These are phyloP conservation scores for Sporobolomyces phaffii DNA, from an alignment of 768 basidiomycete species.

Conservation along the genomic window DNA sequence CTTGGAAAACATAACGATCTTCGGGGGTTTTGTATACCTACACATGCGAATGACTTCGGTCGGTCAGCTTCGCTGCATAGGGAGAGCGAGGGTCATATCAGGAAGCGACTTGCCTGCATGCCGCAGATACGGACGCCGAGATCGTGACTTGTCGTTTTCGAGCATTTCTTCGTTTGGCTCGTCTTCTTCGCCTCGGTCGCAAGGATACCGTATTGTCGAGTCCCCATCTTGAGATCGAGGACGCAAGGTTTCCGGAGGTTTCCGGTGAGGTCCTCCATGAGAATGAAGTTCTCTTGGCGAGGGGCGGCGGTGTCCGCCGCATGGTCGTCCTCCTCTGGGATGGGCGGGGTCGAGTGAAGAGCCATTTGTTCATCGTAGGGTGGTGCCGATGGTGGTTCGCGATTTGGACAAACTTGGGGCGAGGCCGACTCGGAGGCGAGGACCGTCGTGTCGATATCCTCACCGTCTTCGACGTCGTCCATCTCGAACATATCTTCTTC, in stretches of 20 bases:
- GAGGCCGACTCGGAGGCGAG: neutral
- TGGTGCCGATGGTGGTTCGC: too few species aligned
- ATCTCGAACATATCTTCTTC: slow-evolving; percentile 35
- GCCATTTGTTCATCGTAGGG: too few species aligned
- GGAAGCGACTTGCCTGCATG: slow-evolving; percentile 98
- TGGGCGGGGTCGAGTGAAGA: neutral
- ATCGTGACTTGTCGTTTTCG: slow-evolving; percentile 83
- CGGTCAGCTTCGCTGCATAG: neutral
- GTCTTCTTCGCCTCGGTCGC: slow-evolving; percentile 88
- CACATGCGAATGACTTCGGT: neutral
- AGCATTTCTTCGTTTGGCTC: slow-evolving; percentile 97
- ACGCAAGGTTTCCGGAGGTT: slow-evolving; percentile 86
- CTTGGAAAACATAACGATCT: slow-evolving; percentile 79
- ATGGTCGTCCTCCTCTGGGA: neutral
- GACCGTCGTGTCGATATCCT: neutral
- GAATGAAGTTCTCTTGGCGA: slow-evolving; percentile 92
- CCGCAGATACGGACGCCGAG: slow-evolving; percentile 92
- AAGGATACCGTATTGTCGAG: slow-evolving; percentile 94
- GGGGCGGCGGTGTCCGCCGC: slow-evolving; percentile 46
- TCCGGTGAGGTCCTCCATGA: slow-evolving; percentile 98
- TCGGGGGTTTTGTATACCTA: slow-evolving; percentile 89
- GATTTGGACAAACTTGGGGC: too few species aligned
- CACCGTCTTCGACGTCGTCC: slow-evolving; percentile 37
- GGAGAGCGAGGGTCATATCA: neutral
- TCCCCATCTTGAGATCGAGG: slow-evolving; percentile 99